A percentile compares a stretch with the other conserved stretches of the same genome.
Conservation (phyloP, 2,329 filamentous ascomycete species). For the Aphanoascus verrucosus region DNA sequence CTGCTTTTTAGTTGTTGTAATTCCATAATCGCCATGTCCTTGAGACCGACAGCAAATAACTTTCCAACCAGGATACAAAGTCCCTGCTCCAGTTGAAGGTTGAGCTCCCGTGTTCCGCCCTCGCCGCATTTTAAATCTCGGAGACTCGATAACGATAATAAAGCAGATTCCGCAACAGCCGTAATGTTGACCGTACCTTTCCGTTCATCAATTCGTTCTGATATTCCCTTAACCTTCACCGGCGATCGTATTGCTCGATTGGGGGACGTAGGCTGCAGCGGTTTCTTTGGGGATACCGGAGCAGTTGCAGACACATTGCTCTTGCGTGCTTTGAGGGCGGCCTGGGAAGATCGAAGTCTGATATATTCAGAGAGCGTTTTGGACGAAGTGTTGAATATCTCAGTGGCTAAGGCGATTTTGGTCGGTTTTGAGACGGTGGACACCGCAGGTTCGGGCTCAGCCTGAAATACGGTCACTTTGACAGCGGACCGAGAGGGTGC, state of each 20-base stretch:
- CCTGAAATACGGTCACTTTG: conserved; percentile 22
- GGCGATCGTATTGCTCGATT: conserved; percentile 23
- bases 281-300: conserved; percentile 11
- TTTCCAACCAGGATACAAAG: conserved; percentile 35
- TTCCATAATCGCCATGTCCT: conserved; percentile 34
- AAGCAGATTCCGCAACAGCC: conserved; percentile 32
- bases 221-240: conserved; percentile 18
- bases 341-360: conserved; percentile 18
- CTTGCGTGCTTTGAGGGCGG: background rate
- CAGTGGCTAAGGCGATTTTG: conserved; percentile 35
- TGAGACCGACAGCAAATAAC: conserved; percentile 31
- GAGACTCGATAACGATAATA: conserved; percentile 31
- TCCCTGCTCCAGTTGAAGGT: conserved; percentile 34
- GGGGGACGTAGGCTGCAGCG: conserved; percentile 23
- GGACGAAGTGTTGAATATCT: conserved; percentile 37
- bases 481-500: conserved; percentile 20
- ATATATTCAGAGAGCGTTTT: conserved; percentile 35
- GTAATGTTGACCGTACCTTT: conserved; percentile 19
- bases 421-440: conserved; percentile 28
- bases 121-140: conserved; percentile 27
- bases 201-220: conserved; percentile 2
- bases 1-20: conserved; percentile 31
- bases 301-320: background rate
- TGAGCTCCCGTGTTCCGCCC: conserved; percentile 17
- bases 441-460: conserved; percentile 20